Evolutionary conservation across 305 asterid species (phyloP), one percentile per base, ranked within the genome.

Genomic region (Fraxinus angustifolia): DNA sequence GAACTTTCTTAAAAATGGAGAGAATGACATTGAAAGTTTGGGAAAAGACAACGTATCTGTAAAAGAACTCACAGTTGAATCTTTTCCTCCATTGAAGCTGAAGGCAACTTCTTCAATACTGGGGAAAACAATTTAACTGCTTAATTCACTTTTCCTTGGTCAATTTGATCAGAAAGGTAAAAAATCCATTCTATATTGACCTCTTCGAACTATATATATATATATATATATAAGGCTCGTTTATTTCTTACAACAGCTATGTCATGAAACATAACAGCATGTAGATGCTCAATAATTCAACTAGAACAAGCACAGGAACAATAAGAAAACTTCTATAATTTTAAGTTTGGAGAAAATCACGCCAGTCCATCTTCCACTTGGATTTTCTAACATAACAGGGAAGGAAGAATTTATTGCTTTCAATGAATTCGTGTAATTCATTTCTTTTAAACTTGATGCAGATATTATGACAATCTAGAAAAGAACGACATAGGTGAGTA

Each of bases 1-100:
- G 42, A 70, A 60, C 26, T 74, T 11, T 85, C 73, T 14, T 12
- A 68, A 56, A 35, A 56, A 80, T 76, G 17, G 60, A 2, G 3
- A 73, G 6, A 62, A 19, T 26, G 14, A 30, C 1, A 30, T 48
- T 38, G 28, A 8, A 8, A 67, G 75, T 10, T 42, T 1, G 16
- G 14, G 17, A 26, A 76, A 75, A 76, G 3, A 73, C 78, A 14
- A 42, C 56, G 10, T 74, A 62, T 76, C 38, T 8, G 53, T 42
- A 30, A 82, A 38, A 75, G 74, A 83, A 84, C 98, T 87, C 87
- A 93, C 97, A 45, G 98, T 93, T 34, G 98, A 95, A 88, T 93
- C 98, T 85, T 95, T 94, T 83, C 98, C 98, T 56, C 98, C 98
- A 81, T 95, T 95, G 87, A 95, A 95, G 92, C 98, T 95, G 87